Conservation (phyloP, 2,329 filamentous ascomycete genomes). For the Celoporthe dispersa region DNA sequence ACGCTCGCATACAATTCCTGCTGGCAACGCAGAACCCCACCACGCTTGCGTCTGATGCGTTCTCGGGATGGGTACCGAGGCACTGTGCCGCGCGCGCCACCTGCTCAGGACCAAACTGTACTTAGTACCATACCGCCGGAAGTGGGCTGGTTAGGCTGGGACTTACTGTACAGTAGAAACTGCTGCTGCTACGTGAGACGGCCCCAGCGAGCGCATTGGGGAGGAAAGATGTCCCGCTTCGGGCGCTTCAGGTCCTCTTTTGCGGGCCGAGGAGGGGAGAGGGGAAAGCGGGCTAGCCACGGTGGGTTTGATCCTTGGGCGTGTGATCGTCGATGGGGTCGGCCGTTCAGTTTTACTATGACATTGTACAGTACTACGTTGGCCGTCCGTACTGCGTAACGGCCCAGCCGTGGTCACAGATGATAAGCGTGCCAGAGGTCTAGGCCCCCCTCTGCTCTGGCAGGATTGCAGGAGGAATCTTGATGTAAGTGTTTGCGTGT, state of each 20-base stretch:
- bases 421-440: neutral
- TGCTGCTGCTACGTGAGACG: neutral
- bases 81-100: neutral
- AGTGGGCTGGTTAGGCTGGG: neutral
- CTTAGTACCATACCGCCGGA: neutral
- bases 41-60: neutral
- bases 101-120: too few species aligned
- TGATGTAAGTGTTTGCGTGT: neutral
- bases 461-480: neutral
- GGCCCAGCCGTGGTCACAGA: too few species aligned
- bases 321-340: neutral
- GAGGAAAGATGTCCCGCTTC: neutral
- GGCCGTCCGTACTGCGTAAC: too few species aligned
- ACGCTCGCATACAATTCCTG: too few species aligned
- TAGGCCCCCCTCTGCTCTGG: neutral
- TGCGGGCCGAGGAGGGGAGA: neutral
- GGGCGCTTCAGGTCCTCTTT: neutral
- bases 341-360: neutral
- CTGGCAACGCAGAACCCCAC: too few species aligned
- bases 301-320: neutral
- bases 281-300: neutral
- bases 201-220: neutral
- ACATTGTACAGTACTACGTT: neutral
- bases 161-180: neutral
- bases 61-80: neutral